Conservation (phyloP, 1,139 yeast species). For the Debaryomycetaceae sp. region DNA sequence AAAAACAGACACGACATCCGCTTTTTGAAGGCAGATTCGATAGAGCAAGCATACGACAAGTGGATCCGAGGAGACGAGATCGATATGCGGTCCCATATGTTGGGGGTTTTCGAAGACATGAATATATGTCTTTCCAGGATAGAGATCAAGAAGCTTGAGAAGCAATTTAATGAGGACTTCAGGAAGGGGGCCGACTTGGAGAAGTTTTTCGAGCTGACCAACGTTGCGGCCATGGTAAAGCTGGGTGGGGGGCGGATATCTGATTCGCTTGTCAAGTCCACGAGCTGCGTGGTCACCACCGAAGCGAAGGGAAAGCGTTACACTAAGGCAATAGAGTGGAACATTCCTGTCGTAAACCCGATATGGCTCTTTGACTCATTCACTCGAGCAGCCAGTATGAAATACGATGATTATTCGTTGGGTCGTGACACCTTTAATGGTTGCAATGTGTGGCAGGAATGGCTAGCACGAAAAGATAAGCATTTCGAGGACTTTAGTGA, state of each 20-base stretch:
- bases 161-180: constrained; percentile 12
- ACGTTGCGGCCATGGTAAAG: constrained; percentile 32
- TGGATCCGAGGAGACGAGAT: constrained; percentile 56
- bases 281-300: constrained; percentile 52
- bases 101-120: constrained; percentile 47
- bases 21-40: constrained; percentile 48
- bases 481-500: constrained; percentile 11
- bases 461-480: constrained; percentile 1
- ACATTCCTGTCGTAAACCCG: constrained; percentile 68
- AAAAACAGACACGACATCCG: constrained; percentile 56
- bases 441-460: constrained; percentile 49
- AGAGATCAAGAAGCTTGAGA: constrained; percentile 18
- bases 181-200: constrained; percentile 8
- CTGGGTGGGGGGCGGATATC: constrained; percentile 59
- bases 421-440: constrained; percentile 40
- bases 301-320: constrained; percentile 59
- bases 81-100: constrained; percentile 19
- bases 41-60: constrained; percentile 40
- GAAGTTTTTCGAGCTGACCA: constrained; percentile 23
- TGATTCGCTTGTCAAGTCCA: constrained; percentile 52
- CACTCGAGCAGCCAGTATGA: constrained; percentile 57
- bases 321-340: constrained; percentile 64
- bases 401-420: constrained; percentile 41
- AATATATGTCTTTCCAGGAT: constrained; percentile 55
- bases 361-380: constrained; percentile 68